phyloP scores from a whole-genome alignment of 2,329 filamentous ascomycete genomes.

The Aspergillus unguis region DNA sequence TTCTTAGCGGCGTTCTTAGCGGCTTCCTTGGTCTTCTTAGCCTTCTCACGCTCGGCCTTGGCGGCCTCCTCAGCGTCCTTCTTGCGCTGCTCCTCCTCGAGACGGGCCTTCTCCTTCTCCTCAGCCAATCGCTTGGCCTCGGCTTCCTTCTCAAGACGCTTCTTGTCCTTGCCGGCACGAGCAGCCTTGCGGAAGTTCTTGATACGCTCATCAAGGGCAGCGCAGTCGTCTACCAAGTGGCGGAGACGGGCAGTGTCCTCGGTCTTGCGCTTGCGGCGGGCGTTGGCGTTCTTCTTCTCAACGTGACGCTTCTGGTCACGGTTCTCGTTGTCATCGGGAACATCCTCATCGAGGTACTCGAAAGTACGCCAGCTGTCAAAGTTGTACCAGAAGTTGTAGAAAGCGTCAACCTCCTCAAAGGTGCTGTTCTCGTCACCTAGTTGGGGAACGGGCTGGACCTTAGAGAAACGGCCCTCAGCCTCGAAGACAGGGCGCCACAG shows the following conservation, averaged over 20 bases:
- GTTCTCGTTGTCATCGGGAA: conserved; percentile 97
- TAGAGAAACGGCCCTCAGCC: conserved; percentile 88
- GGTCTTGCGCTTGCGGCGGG: conserved; percentile 98
- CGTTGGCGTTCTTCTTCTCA: conserved; percentile 97
- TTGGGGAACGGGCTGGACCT: conserved; percentile 78
- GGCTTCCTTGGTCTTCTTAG: conserved; percentile 97
- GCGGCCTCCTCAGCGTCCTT: conserved; percentile 83
- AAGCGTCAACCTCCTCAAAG: conserved; percentile 86
- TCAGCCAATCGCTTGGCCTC: conserved; percentile 84
- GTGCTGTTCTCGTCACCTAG: conserved; percentile 80
- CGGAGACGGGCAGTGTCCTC: conserved; percentile 92
- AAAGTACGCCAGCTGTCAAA: conserved; percentile 98
- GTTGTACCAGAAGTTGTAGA: conserved; percentile 99
- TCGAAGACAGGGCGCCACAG: conserved; percentile 89
- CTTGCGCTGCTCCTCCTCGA: conserved; percentile 73
- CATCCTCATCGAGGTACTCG: conserved; percentile 98
- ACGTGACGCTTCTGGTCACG: conserved; percentile 98
- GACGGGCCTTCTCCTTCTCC: conserved; percentile 78
- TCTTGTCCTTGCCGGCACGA: conserved; percentile 94
- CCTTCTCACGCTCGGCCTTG: conserved; percentile 76
- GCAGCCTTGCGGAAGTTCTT: conserved; percentile 94
- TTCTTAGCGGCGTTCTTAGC: conserved; percentile 99
- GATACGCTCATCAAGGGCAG: conserved; percentile 86
- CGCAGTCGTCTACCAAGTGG: conserved; percentile 81
- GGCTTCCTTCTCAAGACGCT: conserved; percentile 82